Evolutionary conservation across 2,329 filamentous ascomycete species (phyloP).

Genomic region (Pyrenophora seminiperda): DNA sequence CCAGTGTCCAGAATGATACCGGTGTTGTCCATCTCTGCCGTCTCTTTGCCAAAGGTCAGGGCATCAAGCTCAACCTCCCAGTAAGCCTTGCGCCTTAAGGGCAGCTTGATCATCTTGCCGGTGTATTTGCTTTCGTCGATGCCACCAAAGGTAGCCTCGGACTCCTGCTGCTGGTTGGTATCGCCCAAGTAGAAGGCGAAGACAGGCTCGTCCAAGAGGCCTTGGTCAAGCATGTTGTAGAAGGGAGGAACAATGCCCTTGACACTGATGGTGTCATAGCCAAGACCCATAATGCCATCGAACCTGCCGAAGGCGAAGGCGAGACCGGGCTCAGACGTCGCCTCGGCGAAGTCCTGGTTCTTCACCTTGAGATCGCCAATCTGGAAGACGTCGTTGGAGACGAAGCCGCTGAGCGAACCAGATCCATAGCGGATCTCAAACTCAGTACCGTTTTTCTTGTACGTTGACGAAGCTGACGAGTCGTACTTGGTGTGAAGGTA

Average conservation of each 20-base stretch:
- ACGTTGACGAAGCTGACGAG: slow-evolving; percentile 83
- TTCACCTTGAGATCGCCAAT: slow-evolving; percentile 91
- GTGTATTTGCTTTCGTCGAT: slow-evolving; percentile 80
- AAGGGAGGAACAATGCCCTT: slow-evolving; percentile 94
- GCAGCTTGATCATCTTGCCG: slow-evolving; percentile 90
- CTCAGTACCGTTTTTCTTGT: slow-evolving; percentile 88
- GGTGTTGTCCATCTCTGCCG: slow-evolving; percentile 88
- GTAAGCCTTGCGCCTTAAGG: slow-evolving; percentile 97
- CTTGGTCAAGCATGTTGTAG: slow-evolving; percentile 93
- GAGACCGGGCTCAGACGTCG: slow-evolving; percentile 91
- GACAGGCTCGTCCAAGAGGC: slow-evolving; percentile 85
- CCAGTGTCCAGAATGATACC: slow-evolving; percentile 98
- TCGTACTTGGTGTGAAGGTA: slow-evolving; percentile 98
- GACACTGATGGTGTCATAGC: slow-evolving; percentile 95
- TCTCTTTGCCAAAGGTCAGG: slow-evolving; percentile 84
- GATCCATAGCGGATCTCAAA: slow-evolving; percentile 97
- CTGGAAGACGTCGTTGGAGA: slow-evolving; percentile 82
- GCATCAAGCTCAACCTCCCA: slow-evolving; percentile 98
- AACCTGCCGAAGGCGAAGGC: slow-evolving; percentile 98
- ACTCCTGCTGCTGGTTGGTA: slow-evolving; percentile 72
- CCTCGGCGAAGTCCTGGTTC: slow-evolving; percentile 93
- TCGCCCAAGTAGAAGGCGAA: slow-evolving; percentile 96
- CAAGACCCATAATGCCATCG: slow-evolving; percentile 93
- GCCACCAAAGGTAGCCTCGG: slow-evolving; percentile 89
- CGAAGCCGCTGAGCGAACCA: slow-evolving; percentile 88